These are phyloP conservation scores for Colletotrichum eremochloae DNA, from an alignment of 2,329 filamentous ascomycete species.

Conservation along the genomic window DNA sequence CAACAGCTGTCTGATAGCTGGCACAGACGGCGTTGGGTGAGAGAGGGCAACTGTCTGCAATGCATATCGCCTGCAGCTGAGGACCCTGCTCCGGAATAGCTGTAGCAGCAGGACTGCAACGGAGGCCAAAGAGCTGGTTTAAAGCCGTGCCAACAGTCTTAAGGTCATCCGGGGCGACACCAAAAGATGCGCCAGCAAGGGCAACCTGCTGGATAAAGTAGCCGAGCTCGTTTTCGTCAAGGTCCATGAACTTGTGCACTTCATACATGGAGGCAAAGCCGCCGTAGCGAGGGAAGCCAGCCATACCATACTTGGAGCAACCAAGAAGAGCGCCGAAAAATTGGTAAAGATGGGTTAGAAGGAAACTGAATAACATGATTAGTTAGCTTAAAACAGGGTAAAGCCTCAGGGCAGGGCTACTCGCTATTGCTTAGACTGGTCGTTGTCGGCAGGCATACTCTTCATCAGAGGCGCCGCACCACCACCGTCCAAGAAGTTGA, in stretches of 20 bases:
- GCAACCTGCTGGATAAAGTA: conserved; percentile 73
- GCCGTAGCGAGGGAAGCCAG: conserved; percentile 63
- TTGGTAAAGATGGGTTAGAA: conserved; percentile 72
- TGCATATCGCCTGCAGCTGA: conserved; percentile 69
- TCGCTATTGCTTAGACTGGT: conserved; percentile 68
- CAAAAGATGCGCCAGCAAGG: conserved; percentile 68
- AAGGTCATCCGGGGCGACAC: conserved; percentile 67
- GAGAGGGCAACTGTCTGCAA: conserved; percentile 62
- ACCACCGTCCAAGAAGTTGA: conserved; percentile 74
- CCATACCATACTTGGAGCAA: conserved; percentile 64
- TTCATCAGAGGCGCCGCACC: conserved; percentile 67
- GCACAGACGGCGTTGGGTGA: conserved; percentile 61
- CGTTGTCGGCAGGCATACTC: conserved; percentile 66
- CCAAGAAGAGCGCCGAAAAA: conserved; percentile 72
- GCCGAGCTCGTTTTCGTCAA: conserved; percentile 63
- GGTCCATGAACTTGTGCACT: conserved; percentile 72
- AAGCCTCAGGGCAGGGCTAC: conserved; percentile 38
- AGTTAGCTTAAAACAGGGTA: not conserved
- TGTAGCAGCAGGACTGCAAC: conserved; percentile 61
- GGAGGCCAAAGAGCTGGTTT: conserved; percentile 63
- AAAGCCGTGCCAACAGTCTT: conserved; percentile 62
- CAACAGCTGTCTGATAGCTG: conserved; percentile 54
- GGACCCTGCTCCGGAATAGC: conserved; percentile 60
- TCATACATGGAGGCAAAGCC: conserved; percentile 63
- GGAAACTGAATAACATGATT: conserved; percentile 53